Conservation (phyloP, 495 filamentous ascomycete genomes). For the Tuber borchii region DNA sequence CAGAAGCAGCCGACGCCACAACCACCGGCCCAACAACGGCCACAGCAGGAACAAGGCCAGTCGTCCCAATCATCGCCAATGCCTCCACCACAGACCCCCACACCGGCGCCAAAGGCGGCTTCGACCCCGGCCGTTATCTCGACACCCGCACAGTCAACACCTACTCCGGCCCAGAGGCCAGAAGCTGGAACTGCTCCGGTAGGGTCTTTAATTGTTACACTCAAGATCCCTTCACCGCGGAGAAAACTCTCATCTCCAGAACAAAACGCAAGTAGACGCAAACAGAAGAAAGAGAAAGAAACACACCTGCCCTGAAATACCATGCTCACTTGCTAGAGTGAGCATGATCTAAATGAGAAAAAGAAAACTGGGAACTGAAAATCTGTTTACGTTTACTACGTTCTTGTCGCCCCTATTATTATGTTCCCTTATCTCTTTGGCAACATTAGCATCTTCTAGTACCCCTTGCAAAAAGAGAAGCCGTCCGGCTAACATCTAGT, state of each 20-base stretch:
- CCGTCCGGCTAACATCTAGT: slow-evolving; percentile 32
- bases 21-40: slow-evolving; percentile 24
- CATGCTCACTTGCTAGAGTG: background rate
- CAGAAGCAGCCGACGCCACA: slow-evolving; percentile 39
- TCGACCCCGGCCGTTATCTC: slow-evolving; percentile 2
- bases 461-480: slow-evolving; percentile 13
- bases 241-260: slow-evolving; percentile 32
- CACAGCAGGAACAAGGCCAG: slow-evolving; percentile 10
- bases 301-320: background rate
- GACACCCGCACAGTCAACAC: slow-evolving; percentile 46
- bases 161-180: slow-evolving; percentile 9
- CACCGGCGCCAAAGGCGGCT: background rate
- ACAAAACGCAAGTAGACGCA: slow-evolving; percentile 12
- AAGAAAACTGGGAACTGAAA: background rate
- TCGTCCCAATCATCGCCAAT: slow-evolving; percentile 12
- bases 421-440: slow-evolving; percentile 17
- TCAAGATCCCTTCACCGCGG: slow-evolving; percentile 26
- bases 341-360: background rate
- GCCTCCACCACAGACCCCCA: slow-evolving; percentile 11
- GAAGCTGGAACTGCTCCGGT: background rate
- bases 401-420: background rate
- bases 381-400: slow-evolving; percentile 4
- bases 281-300: background rate
- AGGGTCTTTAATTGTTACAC: background rate
- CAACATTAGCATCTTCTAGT: slow-evolving; percentile 12